Base-by-base conservation (phyloP, 2,329 filamentous ascomycete species). In the Nannizziopsis arthrosporioides region DNA sequence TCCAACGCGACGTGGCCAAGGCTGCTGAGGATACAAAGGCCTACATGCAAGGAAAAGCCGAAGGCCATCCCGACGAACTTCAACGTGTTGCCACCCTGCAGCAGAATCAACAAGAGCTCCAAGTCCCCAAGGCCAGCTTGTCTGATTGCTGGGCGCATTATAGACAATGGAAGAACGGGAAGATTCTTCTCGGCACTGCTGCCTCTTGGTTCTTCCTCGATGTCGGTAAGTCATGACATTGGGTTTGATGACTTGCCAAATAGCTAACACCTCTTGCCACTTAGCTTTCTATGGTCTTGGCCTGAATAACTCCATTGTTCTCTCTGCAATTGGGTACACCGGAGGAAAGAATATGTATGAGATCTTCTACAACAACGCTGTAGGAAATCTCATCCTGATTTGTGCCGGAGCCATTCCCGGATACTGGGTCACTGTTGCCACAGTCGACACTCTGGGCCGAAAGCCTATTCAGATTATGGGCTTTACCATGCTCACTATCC, bases 171-270 rank as follows among this genome's bases (percentile, higher is more conserved):
- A 84, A 80, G 69, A 81, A 90, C 61, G 79, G 75, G 47, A 78
- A 81, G 60, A 74, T 88, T 12, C 76, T 87, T 0, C 70, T 87
- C 37, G 84, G 84, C n/a, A 90, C 85, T 10, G 83, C 85, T 10
- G 82, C 82, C 36, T 90, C 85, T 2, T 93, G 86, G 85, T 90
- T 89, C 66, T 77, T 84, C 66, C 79, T 85, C 46, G 85, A 89
- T 60, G 72, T 77, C 36, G 73, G 73, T 60, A 52, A 42, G 60
- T 57, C 38, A 7, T 4, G n/a, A 19, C 19, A 9, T 31, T 42
- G 14, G 10, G n/a, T 9, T 3, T 7, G 18, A 17, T 5, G 18
- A 15, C 19, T 27, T 9, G 34, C 32, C 49, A 53, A 36, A 10
- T 37, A 32, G 39, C 52, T 53, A 37, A 49, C 37, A 39, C 39